A percentile compares a stretch with the other conserved stretches of the same genome.
Evolutionary conservation across 805 yeast species (phyloP).

Genomic region (Tetrapisispora arboricola): DNA sequence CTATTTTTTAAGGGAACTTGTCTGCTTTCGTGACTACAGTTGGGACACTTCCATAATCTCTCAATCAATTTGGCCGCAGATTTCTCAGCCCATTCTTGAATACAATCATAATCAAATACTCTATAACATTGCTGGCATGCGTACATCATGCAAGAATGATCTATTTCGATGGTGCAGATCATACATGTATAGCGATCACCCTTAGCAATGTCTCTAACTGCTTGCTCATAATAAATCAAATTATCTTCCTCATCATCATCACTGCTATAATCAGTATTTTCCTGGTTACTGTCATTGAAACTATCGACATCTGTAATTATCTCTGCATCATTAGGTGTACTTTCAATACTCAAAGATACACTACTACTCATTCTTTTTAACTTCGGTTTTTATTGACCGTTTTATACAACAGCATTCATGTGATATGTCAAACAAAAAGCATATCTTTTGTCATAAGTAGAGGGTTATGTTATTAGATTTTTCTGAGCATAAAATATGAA

Average conservation of each 20-base stretch:
- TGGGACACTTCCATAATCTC: slow-evolving; percentile 77
- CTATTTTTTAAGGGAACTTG: slow-evolving; percentile 43
- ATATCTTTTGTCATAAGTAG: no score
- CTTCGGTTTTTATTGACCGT: no score
- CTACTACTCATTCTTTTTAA: not conserved
- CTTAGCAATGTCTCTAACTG: slow-evolving; percentile 24
- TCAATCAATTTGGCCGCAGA: slow-evolving; percentile 56
- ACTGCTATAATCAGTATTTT: not conserved
- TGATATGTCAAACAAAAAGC: no score
- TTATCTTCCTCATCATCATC: slow-evolving; percentile 13
- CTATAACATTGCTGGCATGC: slow-evolving; percentile 68
- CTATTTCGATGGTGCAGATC: slow-evolving; percentile 80
- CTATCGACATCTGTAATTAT: slow-evolving; percentile 2
- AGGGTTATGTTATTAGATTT: no score
- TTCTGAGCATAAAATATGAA: no score
- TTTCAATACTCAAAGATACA: not conserved
- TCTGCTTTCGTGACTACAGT: slow-evolving; percentile 39
- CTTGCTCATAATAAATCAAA: slow-evolving; percentile 24
- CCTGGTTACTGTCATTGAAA: not conserved
- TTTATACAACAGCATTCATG: no score
- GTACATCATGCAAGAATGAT: slow-evolving; percentile 59
- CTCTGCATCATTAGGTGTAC: not conserved
- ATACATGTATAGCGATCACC: slow-evolving; percentile 72
- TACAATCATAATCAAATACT: slow-evolving; percentile 79
- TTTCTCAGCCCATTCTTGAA: slow-evolving; percentile 73